phyloP scores from a whole-genome alignment of 2,329 filamentous ascomycete species.

The Claviceps pusilla region DNA sequence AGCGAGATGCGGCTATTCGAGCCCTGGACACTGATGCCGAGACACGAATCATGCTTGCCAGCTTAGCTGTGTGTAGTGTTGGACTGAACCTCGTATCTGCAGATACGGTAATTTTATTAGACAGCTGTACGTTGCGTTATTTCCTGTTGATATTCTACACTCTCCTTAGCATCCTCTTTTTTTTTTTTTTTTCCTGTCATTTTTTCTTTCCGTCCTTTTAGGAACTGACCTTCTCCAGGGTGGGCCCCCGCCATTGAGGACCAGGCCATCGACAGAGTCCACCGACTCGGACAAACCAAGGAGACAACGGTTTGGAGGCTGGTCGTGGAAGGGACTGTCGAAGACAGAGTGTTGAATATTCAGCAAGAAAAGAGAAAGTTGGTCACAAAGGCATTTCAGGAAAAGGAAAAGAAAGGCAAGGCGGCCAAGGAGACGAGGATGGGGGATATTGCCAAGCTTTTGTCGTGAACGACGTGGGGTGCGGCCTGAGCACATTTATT shows the following conservation, averaged over 20 bases:
- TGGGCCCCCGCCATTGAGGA: constrained; percentile 90
- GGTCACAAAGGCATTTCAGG: constrained; percentile 65
- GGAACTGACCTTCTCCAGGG: constrained; percentile 29
- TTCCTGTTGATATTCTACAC: not conserved
- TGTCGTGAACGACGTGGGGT: constrained; percentile 14
- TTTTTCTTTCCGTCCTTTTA: not conserved
- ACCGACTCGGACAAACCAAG: constrained; percentile 68
- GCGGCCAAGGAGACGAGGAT: constrained; percentile 43
- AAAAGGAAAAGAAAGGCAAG: constrained; percentile 39
- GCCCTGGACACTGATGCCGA: constrained; percentile 51
- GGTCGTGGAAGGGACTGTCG: constrained; percentile 65
- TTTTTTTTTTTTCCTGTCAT: not conserved
- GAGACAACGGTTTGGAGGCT: constrained; percentile 67
- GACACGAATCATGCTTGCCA: constrained; percentile 66
- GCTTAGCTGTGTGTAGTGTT: constrained; percentile 67
- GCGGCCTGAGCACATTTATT: not conserved
- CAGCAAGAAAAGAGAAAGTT: constrained; percentile 67
- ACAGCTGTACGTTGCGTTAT: constrained; percentile 42
- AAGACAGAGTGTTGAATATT: constrained; percentile 65
- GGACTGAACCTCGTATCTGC: constrained; percentile 76
- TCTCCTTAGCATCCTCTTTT: not conserved
- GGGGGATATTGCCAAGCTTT: constrained; percentile 37
- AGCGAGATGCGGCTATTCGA: constrained; percentile 58
- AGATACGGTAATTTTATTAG: constrained; percentile 69
- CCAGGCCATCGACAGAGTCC: constrained; percentile 77